A percentile compares a stretch with the other conserved stretches of the same genome.
Conservation (phyloP, 495 filamentous ascomycete genomes). For the Letharia columbiana region DNA sequence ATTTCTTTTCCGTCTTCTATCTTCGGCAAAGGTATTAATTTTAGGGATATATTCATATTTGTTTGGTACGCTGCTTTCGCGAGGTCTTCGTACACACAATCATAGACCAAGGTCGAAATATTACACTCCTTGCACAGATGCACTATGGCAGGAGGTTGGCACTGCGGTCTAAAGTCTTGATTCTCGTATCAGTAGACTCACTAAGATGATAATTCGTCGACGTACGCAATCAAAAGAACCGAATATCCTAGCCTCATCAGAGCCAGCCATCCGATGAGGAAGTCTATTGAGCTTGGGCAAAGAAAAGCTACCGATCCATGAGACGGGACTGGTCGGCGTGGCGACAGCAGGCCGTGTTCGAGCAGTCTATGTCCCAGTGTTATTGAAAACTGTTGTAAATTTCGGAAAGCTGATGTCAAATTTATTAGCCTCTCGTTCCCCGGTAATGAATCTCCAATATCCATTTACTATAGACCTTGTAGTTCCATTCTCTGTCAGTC, state of each 20-base stretch:
- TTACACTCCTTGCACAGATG: constrained; percentile 39
- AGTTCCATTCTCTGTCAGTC: constrained; percentile 18
- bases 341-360: constrained; percentile 11
- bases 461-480: constrained; percentile 22
- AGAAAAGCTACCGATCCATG: constrained; percentile 37
- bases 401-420: background rate
- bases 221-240: constrained; percentile 45
- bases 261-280: constrained; percentile 46
- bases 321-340: background rate
- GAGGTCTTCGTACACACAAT: constrained; percentile 27
- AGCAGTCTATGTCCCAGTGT: background rate
- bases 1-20: background rate
- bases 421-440: background rate
- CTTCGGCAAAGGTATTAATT: background rate
- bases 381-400: constrained; percentile 6
- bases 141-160: constrained; percentile 33
- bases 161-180: constrained; percentile 38
- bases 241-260: constrained; percentile 40
- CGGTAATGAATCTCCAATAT: background rate
- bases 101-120: constrained; percentile 31
- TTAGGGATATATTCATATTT: background rate
- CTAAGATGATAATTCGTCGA: background rate
- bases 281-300: constrained; percentile 39
- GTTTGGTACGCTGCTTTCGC: constrained; percentile 9
- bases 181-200: background rate